A percentile compares a stretch with the other conserved stretches of the same genome.
Evolutionary conservation across 805 yeast genomes (phyloP).

Genomic region (Komagataella kurtzmanii): DNA sequence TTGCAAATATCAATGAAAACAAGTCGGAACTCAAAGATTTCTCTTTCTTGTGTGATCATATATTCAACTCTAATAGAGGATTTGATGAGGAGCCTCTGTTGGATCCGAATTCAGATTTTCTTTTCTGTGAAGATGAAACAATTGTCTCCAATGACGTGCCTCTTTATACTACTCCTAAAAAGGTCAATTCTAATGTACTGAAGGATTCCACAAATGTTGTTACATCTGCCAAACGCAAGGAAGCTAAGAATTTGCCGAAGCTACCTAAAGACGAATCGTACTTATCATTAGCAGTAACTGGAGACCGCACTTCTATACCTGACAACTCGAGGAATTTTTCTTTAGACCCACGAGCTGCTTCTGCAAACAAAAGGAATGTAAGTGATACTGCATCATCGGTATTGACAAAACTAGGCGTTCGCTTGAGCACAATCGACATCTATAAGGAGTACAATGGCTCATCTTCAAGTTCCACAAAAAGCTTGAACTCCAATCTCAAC

Average conservation of each 20-base stretch:
- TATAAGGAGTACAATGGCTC: conserved; percentile 2
- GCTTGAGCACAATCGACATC: conserved; percentile 12
- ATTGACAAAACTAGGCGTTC: conserved; percentile 15
- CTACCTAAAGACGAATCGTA: not conserved
- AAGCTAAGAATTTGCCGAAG: conserved; percentile 1
- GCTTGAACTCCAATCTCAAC: not conserved
- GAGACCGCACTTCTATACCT: not conserved
- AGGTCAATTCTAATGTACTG: not conserved
- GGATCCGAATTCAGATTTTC: not conserved
- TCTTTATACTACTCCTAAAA: not conserved
- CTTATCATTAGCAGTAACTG: not conserved
- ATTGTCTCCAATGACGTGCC: not conserved
- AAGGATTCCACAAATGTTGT: not conserved
- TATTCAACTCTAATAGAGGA: not conserved
- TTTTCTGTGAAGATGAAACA: not conserved
- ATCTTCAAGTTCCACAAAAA: not conserved
- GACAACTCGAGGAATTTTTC: not conserved
- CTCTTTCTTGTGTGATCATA: conserved; percentile 4
- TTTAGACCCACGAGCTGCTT: conserved; percentile 11
- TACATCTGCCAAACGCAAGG: not conserved
- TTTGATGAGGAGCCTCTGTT: not conserved
- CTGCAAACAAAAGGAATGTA: conserved; percentile 1
- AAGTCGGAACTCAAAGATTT: conserved; percentile 4
- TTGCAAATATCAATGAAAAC: not conserved
- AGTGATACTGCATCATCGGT: conserved; percentile 11